Percentiles rank a stretch among this genome's conserved stretches.
Evolutionary conservation across 495 filamentous ascomycete genomes (phyloP).

Genomic region (Articulospora tetracladia): DNA sequence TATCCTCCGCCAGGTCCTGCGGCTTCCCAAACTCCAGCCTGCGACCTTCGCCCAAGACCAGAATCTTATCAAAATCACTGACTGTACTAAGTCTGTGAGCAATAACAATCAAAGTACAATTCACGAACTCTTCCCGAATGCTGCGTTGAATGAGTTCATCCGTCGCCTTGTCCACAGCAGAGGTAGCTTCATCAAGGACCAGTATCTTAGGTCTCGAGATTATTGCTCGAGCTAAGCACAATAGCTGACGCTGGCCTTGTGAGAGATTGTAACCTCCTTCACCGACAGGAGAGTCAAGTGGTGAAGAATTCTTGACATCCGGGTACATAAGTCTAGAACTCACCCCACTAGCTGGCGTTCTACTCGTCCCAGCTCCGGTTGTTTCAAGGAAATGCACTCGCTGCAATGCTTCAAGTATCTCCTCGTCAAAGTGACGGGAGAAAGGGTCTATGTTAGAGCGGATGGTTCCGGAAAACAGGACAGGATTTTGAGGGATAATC

Average conservation of each 20-base stretch:
- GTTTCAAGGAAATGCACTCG: neutral
- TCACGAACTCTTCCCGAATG: constrained; percentile 31
- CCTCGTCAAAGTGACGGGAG: neutral
- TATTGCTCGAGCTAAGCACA: neutral
- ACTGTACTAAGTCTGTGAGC: constrained; percentile 46
- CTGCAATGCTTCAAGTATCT: neutral
- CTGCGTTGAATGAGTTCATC: constrained; percentile 44
- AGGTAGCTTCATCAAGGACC: constrained; percentile 50
- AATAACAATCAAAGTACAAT: constrained; percentile 40
- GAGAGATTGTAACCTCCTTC: neutral
- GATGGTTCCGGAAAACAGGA: neutral
- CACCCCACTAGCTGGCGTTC: neutral
- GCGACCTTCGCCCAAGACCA: constrained; percentile 39
- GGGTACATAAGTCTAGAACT: no score
- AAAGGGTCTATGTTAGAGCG: neutral
- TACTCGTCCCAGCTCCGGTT: neutral
- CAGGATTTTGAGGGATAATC: constrained; percentile 1
- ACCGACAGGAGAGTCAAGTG: neutral
- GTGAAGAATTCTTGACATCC: no score
- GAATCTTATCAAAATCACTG: constrained; percentile 40
- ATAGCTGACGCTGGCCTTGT: neutral
- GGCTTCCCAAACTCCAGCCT: constrained; percentile 29
- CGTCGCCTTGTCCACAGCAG: constrained; percentile 42
- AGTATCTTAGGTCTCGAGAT: constrained; percentile 18
- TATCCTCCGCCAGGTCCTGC: constrained; percentile 15